Evolutionary conservation across 2,329 filamentous ascomycete species (phyloP), one percentile per base, ranked within the genome.

Genomic region (Epichloe sp.): DNA sequence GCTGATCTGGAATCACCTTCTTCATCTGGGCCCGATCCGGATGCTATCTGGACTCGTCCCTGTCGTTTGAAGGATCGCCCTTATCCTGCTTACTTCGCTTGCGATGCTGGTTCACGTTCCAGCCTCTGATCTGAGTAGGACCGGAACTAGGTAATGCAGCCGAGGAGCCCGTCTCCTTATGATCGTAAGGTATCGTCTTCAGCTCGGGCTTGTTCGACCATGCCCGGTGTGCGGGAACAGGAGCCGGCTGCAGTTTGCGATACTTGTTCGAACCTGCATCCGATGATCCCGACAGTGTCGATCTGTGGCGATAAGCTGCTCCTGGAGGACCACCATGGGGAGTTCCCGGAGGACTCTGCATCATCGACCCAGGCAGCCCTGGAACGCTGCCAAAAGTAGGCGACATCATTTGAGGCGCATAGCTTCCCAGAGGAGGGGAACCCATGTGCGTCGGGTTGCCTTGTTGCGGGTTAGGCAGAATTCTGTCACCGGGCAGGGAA

Each of bases 121-220:
- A 81, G 1, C 77, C 78, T 31, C 78, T 65, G 35, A 81, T 79
- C 43, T 72, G 70, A 12, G 76, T 78, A 0, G 78, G 78, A 0
- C 76, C 78, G 15, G 73, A 75, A 46, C 71, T 72, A 8, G 78
- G 78, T 34, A 79, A 71, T 14, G 77, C 75, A 47, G 79, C 77
- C 17, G 71, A 72, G 2, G 76, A 71, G 4, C 69, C 68, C 43
- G 78, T 79, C 57, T 81, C 77, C 59, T 80, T 80, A 59, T 80
- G 79, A 19, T 76, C 74, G 55, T 80, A 81, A 38, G 74, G 75
- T 3, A 79, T 76, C 4, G 78, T 79, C 51, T 78, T 74, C n/a
- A 81, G 68, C 57, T 80, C 77, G 15, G 72, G 69, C 57, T 72
- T 73, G 51, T 67, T 66, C 6, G 64, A 60, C 61, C 71, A 74